These are phyloP conservation scores for Kodamaea sp. DNA, from an alignment of 1,139 yeast genomes.

Conservation along the genomic window DNA sequence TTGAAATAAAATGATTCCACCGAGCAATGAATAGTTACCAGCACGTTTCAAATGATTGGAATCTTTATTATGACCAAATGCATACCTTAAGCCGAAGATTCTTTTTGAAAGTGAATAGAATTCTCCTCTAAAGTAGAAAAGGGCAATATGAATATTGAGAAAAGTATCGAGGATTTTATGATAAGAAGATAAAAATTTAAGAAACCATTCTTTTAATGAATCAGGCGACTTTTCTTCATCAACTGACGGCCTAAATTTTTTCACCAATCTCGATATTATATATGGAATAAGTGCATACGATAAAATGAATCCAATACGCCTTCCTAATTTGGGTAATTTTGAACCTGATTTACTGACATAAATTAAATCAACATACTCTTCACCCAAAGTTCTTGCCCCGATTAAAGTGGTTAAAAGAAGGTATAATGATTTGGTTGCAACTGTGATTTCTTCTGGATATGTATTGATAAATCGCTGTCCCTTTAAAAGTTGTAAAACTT, in stretches of 20 bases:
- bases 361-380: conserved; percentile 84
- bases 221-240: conserved; percentile 14
- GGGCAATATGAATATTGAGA: conserved; percentile 68
- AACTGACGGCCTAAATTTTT: conserved; percentile 24
- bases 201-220: conserved; percentile 5
- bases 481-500: conserved; percentile 50
- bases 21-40: conserved; percentile 76
- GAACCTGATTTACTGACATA: conserved; percentile 57
- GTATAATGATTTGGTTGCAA: conserved; percentile 57
- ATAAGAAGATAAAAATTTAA: conserved; percentile 32
- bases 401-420: conserved; percentile 66
- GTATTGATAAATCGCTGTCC: conserved; percentile 70
- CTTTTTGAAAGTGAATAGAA: conserved; percentile 79
- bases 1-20: conserved; percentile 64
- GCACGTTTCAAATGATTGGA: conserved; percentile 36
- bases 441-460: conserved; percentile 60
- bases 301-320: conserved; percentile 50
- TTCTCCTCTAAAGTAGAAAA: conserved; percentile 77
- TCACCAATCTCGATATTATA: conserved; percentile 32
- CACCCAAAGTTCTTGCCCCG: conserved; percentile 85
- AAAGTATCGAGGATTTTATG: conserved; percentile 47
- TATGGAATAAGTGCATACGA: conserved; percentile 60
- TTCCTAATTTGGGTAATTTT: conserved; percentile 44
- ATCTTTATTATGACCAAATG: conserved; percentile 59
- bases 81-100: conserved; percentile 75